A percentile compares a stretch with the other conserved stretches of the same genome.
Evolutionary conservation across 1,139 yeast genomes (phyloP).

Genomic region (Hansenula lynferdii): DNA sequence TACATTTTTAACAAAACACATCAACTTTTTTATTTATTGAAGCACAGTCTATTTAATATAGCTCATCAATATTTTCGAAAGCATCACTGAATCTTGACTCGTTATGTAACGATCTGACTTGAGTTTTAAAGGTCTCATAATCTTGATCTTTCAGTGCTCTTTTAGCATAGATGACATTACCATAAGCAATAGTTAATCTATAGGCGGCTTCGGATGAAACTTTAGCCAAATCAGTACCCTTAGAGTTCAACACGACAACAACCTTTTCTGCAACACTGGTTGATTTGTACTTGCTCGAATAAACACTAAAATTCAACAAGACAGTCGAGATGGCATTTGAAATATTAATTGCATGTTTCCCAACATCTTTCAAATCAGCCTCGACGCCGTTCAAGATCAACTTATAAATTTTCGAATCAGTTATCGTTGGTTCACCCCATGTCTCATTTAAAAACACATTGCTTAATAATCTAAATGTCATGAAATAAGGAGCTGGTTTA

Average conservation of each 20-base stretch:
- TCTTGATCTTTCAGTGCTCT: conserved; percentile 20
- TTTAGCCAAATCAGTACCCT: conserved; percentile 22
- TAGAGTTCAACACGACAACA: conserved; percentile 20
- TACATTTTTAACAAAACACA: too few species aligned
- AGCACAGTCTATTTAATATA: too few species aligned
- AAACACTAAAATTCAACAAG: conserved; percentile 44
- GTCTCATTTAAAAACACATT: conserved; percentile 41
- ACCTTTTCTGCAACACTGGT: conserved; percentile 24
- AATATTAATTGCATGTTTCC: conserved; percentile 27
- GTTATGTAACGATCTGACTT: background rate
- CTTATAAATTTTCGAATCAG: conserved; percentile 28
- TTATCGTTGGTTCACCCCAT: conserved; percentile 38
- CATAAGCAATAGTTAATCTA: conserved; percentile 49
- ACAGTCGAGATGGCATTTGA: conserved; percentile 48
- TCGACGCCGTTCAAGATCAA: too few species aligned
- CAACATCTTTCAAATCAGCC: conserved; percentile 25
- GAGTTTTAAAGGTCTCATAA: conserved; percentile 4
- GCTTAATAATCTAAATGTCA: conserved; percentile 45
- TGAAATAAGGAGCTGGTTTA: conserved; percentile 40
- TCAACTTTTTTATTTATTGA: too few species aligned
- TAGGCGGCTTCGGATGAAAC: conserved; percentile 49
- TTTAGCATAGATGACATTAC: conserved; percentile 35
- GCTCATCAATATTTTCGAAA: conserved; percentile 11
- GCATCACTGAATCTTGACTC: conserved; percentile 18
- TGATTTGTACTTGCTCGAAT: conserved; percentile 23